These are phyloP conservation scores for Daldinia caldariorum DNA, from an alignment of 495 filamentous ascomycete species.

Conservation along the genomic window DNA sequence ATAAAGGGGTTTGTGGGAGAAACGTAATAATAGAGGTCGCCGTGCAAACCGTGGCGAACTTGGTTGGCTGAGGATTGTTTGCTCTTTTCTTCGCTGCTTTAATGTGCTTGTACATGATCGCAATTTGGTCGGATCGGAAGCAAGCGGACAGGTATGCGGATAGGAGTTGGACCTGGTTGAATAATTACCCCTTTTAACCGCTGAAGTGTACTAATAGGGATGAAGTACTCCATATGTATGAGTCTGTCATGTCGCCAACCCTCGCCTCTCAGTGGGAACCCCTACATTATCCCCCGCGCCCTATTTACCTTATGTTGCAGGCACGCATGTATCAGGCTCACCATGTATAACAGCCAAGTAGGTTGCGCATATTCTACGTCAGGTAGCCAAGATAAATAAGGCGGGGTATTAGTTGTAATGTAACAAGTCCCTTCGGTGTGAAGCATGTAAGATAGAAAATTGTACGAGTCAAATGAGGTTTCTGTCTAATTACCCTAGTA, in stretches of 20 bases:
- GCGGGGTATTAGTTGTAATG: neutral
- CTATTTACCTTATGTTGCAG: neutral
- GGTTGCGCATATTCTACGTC: neutral
- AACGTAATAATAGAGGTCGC: constrained; percentile 1
- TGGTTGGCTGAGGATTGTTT: neutral
- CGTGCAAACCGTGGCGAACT: neutral
- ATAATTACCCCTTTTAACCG: neutral
- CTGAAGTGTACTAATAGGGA: constrained; percentile 4
- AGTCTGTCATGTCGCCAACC: neutral
- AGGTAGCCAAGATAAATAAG: neutral
- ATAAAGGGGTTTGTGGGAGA: neutral
- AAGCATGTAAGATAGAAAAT: neutral
- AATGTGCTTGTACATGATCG: neutral
- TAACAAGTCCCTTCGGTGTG: neutral
- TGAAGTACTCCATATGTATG: neutral
- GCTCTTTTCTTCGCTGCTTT: constrained; percentile 6
- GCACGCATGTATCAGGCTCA: no score
- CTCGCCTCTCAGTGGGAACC: neutral
- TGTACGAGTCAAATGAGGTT: neutral
- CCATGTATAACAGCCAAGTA: neutral
- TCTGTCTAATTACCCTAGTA: neutral
- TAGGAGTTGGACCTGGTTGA: neutral
- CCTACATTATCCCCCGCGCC: neutral
- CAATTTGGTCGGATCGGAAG: neutral
- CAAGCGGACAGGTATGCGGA: neutral